phyloP scores from a whole-genome alignment of 2,329 filamentous ascomycete species.

The Sodiomyces alkalinus region DNA sequence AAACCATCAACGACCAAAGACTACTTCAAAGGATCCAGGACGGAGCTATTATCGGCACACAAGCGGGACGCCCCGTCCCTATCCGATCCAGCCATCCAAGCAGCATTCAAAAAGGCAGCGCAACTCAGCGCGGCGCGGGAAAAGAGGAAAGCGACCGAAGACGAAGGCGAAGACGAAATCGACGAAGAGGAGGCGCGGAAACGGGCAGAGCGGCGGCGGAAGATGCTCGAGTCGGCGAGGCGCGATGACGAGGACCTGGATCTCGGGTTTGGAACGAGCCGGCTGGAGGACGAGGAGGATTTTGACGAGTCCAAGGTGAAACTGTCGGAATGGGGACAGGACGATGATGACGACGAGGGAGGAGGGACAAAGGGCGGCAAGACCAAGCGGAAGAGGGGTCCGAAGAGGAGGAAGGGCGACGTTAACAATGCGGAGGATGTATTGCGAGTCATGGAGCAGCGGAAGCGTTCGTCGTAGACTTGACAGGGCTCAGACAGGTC shows the following conservation, averaged over 20 bases:
- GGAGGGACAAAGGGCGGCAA: slow-evolving; percentile 20
- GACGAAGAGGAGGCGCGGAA: slow-evolving; percentile 32
- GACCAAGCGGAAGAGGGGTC: slow-evolving; percentile 51
- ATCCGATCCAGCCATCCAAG: slow-evolving; percentile 64
- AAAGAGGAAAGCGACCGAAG: slow-evolving; percentile 15
- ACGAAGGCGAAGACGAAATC: slow-evolving; percentile 21
- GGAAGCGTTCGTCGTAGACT: no score
- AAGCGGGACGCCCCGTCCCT: slow-evolving; percentile 39
- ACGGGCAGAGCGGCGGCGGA: slow-evolving; percentile 53
- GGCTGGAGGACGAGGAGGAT: slow-evolving; percentile 80
- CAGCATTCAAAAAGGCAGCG: slow-evolving; percentile 74
- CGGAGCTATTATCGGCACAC: slow-evolving; percentile 34
- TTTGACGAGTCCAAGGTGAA: slow-evolving; percentile 53
- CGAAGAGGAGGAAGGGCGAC: slow-evolving; percentile 66
- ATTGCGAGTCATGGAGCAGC: slow-evolving; percentile 57
- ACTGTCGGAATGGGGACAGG: slow-evolving; percentile 47
- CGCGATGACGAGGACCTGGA: slow-evolving; percentile 86
- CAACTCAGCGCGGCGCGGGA: slow-evolving; percentile 35
- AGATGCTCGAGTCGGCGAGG: slow-evolving; percentile 57
- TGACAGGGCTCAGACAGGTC: no score
- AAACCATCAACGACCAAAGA: slow-evolving; percentile 30
- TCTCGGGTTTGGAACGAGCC: slow-evolving; percentile 80
- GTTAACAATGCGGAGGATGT: slow-evolving; percentile 69
- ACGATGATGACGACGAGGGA: slow-evolving; percentile 31
- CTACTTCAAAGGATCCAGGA: slow-evolving; percentile 48